These are phyloP conservation scores for Pythium apleroticum DNA, from an alignment of 352 stramenopile genomes.

Conservation along the genomic window DNA sequence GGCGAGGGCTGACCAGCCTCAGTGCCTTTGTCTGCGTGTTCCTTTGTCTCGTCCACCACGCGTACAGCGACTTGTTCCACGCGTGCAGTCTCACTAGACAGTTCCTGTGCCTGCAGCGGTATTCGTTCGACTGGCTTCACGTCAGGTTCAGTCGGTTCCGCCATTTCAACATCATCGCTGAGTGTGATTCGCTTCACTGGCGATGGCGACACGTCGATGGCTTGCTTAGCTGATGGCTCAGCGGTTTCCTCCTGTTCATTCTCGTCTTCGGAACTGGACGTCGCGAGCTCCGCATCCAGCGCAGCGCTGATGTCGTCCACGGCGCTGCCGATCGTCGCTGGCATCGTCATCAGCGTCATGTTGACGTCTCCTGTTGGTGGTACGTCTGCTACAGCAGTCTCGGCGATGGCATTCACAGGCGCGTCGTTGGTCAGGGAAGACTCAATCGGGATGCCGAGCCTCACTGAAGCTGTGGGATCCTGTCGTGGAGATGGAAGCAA, in stretches of 20 bases:
- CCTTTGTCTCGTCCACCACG: too few species aligned
- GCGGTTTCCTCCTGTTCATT: neutral
- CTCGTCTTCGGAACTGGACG: neutral
- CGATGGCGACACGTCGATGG: neutral
- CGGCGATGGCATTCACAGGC: neutral
- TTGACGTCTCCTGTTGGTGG: neutral
- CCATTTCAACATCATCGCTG: slow-evolving; percentile 1
- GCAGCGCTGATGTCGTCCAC: neutral
- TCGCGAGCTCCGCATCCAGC: slow-evolving; percentile 1
- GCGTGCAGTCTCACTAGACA: neutral
- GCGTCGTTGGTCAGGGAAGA: neutral
- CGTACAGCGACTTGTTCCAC: too few species aligned
- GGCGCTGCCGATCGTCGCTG: neutral
- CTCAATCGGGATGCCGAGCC: neutral
- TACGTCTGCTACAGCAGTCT: neutral
- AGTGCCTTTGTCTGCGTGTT: too few species aligned
- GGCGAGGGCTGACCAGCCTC: too few species aligned
- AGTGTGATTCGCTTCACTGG: neutral
- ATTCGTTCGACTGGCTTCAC: neutral
- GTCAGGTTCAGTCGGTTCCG: neutral
- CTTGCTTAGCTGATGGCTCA: neutral
- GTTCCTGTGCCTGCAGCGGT: neutral
- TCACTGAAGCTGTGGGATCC: neutral
- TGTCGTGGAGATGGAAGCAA: neutral
- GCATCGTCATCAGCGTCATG: neutral